Evolutionary conservation across 2,329 filamentous ascomycete genomes (phyloP).

Genomic region (Coniochaeta sp.): DNA sequence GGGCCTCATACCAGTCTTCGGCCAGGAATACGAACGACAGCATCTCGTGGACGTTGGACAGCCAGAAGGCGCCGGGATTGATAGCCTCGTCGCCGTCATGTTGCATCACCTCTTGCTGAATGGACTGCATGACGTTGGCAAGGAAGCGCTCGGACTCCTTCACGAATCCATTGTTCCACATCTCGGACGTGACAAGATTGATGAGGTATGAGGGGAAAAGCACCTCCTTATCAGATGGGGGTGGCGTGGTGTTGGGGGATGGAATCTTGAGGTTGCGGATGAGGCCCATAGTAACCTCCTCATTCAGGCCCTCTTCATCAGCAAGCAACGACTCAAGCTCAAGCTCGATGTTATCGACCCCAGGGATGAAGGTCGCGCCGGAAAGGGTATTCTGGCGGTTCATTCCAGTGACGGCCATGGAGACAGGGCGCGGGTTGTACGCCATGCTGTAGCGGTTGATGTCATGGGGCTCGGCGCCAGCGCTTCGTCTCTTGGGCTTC

Average conservation of each 20-base stretch:
- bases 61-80: constrained; percentile 96
- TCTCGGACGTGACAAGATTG: constrained; percentile 97
- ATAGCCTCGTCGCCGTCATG: constrained; percentile 96
- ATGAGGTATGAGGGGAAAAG: constrained; percentile 98
- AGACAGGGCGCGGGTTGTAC: constrained; percentile 92
- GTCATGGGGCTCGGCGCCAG: constrained; percentile 76
- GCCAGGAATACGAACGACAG: constrained; percentile 98
- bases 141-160: constrained; percentile 99
- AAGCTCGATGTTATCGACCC: constrained; percentile 84
- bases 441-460: constrained; percentile 84
- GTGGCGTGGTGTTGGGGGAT: constrained; percentile 73
- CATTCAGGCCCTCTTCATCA: constrained; percentile 91
- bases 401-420: constrained; percentile 72
- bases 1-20: constrained; percentile 98
- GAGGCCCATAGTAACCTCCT: constrained; percentile 92
- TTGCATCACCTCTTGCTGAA: constrained; percentile 98
- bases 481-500: constrained; percentile 92
- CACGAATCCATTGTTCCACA: constrained; percentile 99
- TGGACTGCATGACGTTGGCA: constrained; percentile 98
- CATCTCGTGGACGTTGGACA: constrained; percentile 99
- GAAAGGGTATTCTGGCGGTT: constrained; percentile 58
- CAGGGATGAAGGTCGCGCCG: constrained; percentile 70
- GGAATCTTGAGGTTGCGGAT: constrained; percentile 97
- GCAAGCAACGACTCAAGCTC: constrained; percentile 91
- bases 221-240: constrained; percentile 96